Conservation (phyloP, 1,284 basidiomycete genomes). For the Cutaneotrichosporon mucoides region DNA sequence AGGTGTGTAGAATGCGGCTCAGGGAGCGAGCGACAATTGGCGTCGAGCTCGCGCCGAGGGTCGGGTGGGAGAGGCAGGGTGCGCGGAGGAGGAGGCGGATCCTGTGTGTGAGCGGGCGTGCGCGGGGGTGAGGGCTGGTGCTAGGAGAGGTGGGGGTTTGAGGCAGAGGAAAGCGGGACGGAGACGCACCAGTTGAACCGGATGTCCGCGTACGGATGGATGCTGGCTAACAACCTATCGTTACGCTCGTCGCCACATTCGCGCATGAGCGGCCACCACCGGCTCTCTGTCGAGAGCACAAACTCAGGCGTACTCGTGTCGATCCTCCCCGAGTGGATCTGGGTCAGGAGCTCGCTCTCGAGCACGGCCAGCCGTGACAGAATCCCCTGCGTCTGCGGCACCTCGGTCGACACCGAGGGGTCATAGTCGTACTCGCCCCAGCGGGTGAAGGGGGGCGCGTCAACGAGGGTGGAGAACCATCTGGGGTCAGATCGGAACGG, state of each 20-base stretch:
- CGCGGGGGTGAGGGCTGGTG: no score
- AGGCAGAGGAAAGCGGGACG: no score
- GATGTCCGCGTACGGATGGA: slow-evolving; percentile 23
- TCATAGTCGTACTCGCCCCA: slow-evolving; percentile 25
- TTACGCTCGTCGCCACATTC: slow-evolving; percentile 16
- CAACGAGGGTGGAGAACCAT: slow-evolving; percentile 18
- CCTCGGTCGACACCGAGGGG: slow-evolving; percentile 17
- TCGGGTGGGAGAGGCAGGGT: slow-evolving; percentile 18
- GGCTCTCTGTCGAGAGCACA: slow-evolving; percentile 17
- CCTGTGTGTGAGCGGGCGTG: slow-evolving; percentile 20
- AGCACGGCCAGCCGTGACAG: slow-evolving; percentile 20
- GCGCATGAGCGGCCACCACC: slow-evolving; percentile 20
- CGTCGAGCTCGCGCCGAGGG: slow-evolving; percentile 16
- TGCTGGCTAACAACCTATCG: slow-evolving; percentile 11
- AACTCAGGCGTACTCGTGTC: slow-evolving; percentile 29
- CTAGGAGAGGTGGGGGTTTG: no score
- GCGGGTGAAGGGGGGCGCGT: slow-evolving; percentile 14
- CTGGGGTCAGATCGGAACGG: slow-evolving; percentile 19
- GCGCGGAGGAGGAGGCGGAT: slow-evolving; percentile 26
- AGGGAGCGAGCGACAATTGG: slow-evolving; percentile 23
- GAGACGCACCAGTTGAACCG: slow-evolving; percentile 30
- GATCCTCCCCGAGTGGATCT: slow-evolving; percentile 22
- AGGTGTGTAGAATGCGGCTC: slow-evolving; percentile 25
- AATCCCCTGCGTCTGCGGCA: slow-evolving; percentile 15
- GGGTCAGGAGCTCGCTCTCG: slow-evolving; percentile 21